phyloP scores from a whole-genome alignment of 2,329 filamentous ascomycete genomes.

The Macrophomina tecta region DNA sequence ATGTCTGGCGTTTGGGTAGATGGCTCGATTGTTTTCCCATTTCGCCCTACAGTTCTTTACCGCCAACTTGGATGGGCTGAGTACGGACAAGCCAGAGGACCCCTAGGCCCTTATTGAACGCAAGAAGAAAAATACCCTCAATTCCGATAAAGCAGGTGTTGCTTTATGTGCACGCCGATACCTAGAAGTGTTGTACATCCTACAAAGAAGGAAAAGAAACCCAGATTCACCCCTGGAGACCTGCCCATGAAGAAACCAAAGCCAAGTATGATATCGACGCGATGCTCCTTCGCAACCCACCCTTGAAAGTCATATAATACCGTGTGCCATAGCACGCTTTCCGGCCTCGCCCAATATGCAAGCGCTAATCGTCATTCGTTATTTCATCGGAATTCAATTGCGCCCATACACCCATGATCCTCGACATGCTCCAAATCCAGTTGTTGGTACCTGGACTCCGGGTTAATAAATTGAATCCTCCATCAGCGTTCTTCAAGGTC shows the following conservation, averaged over 20 bases:
- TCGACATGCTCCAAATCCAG: slow-evolving; percentile 88
- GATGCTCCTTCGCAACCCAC: slow-evolving; percentile 21
- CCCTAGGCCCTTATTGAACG: neutral
- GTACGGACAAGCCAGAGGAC: neutral
- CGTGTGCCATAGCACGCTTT: slow-evolving; percentile 2
- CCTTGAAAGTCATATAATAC: slow-evolving; percentile 17
- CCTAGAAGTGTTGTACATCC: slow-evolving; percentile 28
- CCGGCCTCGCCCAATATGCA: slow-evolving; percentile 27
- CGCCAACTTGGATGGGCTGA: neutral
- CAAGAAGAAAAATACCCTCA: slow-evolving; percentile 12
- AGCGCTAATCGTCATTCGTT: slow-evolving; percentile 33
- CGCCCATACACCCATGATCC: slow-evolving; percentile 80
- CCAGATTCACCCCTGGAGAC: slow-evolving; percentile 23
- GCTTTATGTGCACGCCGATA: slow-evolving; percentile 27
- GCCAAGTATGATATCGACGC: slow-evolving; percentile 26
- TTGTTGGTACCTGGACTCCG: slow-evolving; percentile 76
- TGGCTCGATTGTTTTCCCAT: neutral
- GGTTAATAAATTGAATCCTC: neutral
- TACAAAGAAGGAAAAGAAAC: slow-evolving; percentile 18
- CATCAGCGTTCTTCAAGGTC: neutral
- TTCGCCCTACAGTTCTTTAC: neutral
- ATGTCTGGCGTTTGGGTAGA: neutral
- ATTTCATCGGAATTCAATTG: slow-evolving; percentile 83
- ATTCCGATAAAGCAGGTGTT: slow-evolving; percentile 24
- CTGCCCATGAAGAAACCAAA: slow-evolving; percentile 27